Evolutionary conservation across 768 basidiomycete species (phyloP).

Genomic region (Panellus pusillus): DNA sequence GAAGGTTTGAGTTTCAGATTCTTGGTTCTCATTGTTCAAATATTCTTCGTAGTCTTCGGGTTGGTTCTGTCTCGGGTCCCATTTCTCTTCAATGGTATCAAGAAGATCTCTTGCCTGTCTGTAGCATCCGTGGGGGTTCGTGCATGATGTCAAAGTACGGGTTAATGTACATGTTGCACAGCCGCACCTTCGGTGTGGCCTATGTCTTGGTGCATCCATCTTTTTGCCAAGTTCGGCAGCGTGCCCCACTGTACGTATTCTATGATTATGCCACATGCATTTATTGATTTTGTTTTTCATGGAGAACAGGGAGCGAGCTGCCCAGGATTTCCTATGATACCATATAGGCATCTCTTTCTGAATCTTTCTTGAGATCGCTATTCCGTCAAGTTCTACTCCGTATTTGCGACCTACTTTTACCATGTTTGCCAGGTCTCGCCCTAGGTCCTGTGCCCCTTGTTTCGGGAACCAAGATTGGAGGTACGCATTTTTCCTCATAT

Average conservation of each 20-base stretch:
- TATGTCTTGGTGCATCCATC: neutral
- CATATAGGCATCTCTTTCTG: neutral
- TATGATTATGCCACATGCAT: constrained; percentile 1
- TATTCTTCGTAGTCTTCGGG: constrained; percentile 11
- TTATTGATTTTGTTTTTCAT: neutral
- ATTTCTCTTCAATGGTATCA: constrained; percentile 1
- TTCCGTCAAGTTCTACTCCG: neutral
- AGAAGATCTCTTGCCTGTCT: constrained; percentile 2
- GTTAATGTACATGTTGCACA: neutral
- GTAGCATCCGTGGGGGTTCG: constrained; percentile 8
- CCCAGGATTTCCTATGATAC: neutral
- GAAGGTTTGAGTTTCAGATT: neutral
- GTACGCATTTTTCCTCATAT: neutral
- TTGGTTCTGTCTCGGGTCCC: constrained; percentile 4
- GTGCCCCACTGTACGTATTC: neutral
- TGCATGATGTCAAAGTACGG: neutral
- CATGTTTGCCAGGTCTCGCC: neutral
- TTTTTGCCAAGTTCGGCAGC: neutral
- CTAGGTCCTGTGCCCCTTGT: neutral
- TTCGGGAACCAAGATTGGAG: neutral
- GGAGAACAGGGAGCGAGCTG: neutral
- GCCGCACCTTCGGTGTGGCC: neutral
- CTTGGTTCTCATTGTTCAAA: neutral
- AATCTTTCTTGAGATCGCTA: neutral
- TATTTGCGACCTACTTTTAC: neutral